Percentiles rank a stretch among this genome's conserved stretches.
Conservation (phyloP, 2,329 filamentous ascomycete genomes). For the Pseudopyricularia javanii region DNA sequence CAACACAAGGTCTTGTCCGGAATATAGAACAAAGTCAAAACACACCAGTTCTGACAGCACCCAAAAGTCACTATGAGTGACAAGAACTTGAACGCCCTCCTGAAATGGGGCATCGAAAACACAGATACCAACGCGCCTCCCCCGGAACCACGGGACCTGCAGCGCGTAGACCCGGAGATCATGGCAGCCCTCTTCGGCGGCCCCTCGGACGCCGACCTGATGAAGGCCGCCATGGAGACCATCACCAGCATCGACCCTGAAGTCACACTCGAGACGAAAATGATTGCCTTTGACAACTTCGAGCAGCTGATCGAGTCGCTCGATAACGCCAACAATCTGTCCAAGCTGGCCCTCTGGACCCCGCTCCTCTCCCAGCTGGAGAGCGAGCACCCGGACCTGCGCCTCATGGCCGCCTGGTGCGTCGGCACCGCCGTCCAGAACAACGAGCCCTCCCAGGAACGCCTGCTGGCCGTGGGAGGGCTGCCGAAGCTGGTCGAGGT, state of each 20-base stretch:
- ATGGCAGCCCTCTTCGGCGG: slow-evolving; percentile 69
- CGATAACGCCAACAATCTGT: slow-evolving; percentile 95
- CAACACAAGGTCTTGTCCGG: no score
- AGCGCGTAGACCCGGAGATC: slow-evolving; percentile 53
- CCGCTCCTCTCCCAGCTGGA: slow-evolving; percentile 62
- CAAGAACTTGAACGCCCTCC: slow-evolving; percentile 20
- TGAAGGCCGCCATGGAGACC: slow-evolving; percentile 72
- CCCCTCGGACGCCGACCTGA: slow-evolving; percentile 81
- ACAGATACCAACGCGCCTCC: slow-evolving; percentile 9
- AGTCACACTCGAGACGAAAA: slow-evolving; percentile 59
- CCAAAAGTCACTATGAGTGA: slow-evolving; percentile 13
- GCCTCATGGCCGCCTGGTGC: slow-evolving; percentile 88
- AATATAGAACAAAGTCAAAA: no score
- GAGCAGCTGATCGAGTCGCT: slow-evolving; percentile 85
- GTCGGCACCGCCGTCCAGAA: slow-evolving; percentile 93
- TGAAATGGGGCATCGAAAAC: slow-evolving; percentile 24
- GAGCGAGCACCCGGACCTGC: slow-evolving; percentile 57
- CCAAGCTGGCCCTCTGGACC: slow-evolving; percentile 66
- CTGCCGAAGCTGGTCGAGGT: slow-evolving; percentile 59
- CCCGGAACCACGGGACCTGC: slow-evolving; percentile 16
- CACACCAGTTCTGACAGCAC: not conserved
- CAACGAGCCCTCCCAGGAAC: slow-evolving; percentile 76
- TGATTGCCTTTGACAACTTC: slow-evolving; percentile 86
- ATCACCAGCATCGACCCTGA: slow-evolving; percentile 50
- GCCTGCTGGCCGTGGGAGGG: slow-evolving; percentile 48